Conservation (phyloP, 2,329 filamentous ascomycete species). For the Neopestalotiopsis rosae region DNA sequence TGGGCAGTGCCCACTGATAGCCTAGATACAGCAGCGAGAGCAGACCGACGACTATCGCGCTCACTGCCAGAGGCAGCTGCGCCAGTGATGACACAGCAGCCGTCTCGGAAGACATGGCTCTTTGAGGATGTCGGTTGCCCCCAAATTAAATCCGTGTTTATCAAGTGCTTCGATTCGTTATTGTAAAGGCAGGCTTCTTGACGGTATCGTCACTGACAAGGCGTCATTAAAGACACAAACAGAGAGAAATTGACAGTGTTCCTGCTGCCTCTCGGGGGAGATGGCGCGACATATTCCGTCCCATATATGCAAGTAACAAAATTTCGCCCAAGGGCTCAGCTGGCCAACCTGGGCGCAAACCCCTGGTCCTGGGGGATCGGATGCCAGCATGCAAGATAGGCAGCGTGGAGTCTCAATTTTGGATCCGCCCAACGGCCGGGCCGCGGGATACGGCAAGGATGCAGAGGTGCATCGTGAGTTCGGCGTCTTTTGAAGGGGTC, state of each 20-base stretch:
- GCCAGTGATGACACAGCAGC: conserved; percentile 16
- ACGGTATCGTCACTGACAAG: neutral
- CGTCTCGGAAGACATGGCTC: neutral
- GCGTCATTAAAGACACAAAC: neutral
- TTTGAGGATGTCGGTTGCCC: neutral
- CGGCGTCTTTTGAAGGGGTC: neutral
- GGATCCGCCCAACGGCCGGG: neutral
- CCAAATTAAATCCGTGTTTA: too few species aligned
- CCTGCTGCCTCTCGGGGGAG: neutral
- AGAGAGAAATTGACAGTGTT: neutral
- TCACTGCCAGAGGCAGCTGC: conserved; percentile 17
- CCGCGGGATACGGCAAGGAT: neutral
- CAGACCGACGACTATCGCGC: conserved; percentile 16
- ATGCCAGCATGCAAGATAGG: neutral
- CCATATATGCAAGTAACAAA: neutral
- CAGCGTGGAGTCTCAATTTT: conserved; percentile 1
- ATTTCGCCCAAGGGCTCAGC: neutral
- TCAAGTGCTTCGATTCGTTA: too few species aligned
- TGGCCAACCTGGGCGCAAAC: neutral
- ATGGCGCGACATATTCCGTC: neutral
- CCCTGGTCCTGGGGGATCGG: neutral
- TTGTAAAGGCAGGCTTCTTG: too few species aligned
- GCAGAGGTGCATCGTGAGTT: neutral
- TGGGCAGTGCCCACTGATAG: conserved; percentile 28
- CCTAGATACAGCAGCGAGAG: conserved; percentile 26